These are phyloP conservation scores for Scenedesmus sp. DNA, from an alignment of 163 green algal genomes.

Conservation along the genomic window DNA sequence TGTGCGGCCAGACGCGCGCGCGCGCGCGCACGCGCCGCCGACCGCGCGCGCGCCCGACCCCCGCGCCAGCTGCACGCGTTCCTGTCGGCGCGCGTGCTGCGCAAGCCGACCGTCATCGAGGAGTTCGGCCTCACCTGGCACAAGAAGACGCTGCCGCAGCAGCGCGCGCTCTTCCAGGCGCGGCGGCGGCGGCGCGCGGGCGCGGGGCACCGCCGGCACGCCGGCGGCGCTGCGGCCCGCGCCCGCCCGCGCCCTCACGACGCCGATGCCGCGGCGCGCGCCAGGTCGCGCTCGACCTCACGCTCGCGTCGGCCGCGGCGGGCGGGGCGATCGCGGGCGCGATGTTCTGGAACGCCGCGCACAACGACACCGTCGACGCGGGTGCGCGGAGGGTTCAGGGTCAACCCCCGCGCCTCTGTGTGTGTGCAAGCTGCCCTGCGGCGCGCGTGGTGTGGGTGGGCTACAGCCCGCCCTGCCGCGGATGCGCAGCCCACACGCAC, in stretches of 20 bases:
- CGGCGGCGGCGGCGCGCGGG: too few relatives aligned
- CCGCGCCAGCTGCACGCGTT: slow-evolving; percentile 20
- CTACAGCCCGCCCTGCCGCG: too few relatives aligned
- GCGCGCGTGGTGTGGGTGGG: too few relatives aligned
- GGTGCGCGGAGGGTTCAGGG: too few relatives aligned
- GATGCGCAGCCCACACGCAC: too few relatives aligned
- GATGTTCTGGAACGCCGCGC: slow-evolving; percentile 46
- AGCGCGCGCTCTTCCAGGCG: slow-evolving; percentile 38
- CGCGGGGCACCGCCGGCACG: too few relatives aligned
- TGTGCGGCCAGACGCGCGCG: background rate
- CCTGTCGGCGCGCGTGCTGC: background rate
- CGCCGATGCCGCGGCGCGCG: too few relatives aligned
- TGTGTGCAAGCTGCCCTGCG: too few relatives aligned
- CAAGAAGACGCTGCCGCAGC: slow-evolving; percentile 17
- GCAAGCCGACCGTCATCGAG: slow-evolving; percentile 50
- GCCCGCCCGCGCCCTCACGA: too few relatives aligned
- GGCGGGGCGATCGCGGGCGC: slow-evolving; percentile 31
- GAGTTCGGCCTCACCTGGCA: slow-evolving; percentile 52
- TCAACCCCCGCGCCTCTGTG: too few relatives aligned
- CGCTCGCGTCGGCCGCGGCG: background rate
- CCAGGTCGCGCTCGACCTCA: slow-evolving; percentile 22
- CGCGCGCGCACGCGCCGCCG: background rate
- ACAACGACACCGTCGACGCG: slow-evolving; percentile 28
- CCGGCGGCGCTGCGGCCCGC: too few relatives aligned
- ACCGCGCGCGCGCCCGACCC: background rate